Evolutionary conservation across 2,329 filamentous ascomycete genomes (phyloP).

Genomic region (Aspergillus quadrilineatus): DNA sequence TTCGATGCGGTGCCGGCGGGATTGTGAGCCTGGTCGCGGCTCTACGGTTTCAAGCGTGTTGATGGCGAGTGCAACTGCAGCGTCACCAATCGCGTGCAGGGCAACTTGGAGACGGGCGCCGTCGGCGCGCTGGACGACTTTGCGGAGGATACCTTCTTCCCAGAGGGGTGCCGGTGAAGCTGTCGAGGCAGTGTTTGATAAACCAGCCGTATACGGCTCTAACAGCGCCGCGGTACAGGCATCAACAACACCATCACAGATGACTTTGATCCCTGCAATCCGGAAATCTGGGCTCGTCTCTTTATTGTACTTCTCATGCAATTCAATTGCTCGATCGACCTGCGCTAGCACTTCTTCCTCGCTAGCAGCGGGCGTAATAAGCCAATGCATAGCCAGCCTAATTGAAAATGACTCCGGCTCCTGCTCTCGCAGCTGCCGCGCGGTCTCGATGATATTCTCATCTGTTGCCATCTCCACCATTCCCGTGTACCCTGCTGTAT

Average conservation of each 20-base stretch:
- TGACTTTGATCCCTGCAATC: conserved; percentile 51
- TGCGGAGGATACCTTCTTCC: conserved; percentile 40
- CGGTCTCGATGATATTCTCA: conserved; percentile 47
- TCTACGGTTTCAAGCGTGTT: conserved; percentile 34
- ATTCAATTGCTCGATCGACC: conserved; percentile 47
- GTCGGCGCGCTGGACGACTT: conserved; percentile 46
- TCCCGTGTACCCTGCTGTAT: conserved; percentile 48
- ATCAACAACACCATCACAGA: conserved; percentile 53
- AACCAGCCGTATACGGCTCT: conserved; percentile 33
- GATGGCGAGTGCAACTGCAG: conserved; percentile 47
- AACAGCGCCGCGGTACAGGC: conserved; percentile 35
- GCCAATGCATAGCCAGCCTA: conserved; percentile 49
- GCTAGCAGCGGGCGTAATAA: conserved; percentile 44
- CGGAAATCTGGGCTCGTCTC: conserved; percentile 43
- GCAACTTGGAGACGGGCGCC: conserved; percentile 49
- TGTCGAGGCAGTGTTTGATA: conserved; percentile 2
- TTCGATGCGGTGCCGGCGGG: conserved; percentile 51
- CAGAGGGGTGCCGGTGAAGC: conserved; percentile 44
- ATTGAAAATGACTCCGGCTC: conserved; percentile 35
- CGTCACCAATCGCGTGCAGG: conserved; percentile 53
- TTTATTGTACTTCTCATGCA: conserved; percentile 42
- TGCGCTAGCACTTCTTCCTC: conserved; percentile 42
- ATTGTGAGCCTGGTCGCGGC: conserved; percentile 18
- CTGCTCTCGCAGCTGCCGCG: conserved; percentile 35
- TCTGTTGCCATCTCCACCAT: conserved; percentile 55